Evolutionary conservation across 2,329 filamentous ascomycete species (phyloP).

Genomic region (Xylariaceae sp.): DNA sequence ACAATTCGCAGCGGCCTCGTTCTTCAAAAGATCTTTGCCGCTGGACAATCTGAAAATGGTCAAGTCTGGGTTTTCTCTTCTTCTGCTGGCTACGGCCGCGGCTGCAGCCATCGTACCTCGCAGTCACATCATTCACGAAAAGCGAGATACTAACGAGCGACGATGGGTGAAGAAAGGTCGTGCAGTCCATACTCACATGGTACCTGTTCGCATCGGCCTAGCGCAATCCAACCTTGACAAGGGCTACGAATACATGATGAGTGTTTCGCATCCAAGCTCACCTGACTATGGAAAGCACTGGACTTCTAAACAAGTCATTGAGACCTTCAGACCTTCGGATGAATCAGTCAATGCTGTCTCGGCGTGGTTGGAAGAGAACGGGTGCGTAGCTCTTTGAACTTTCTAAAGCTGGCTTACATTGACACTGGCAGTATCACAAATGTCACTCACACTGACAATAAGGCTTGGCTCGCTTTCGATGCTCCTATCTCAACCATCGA

Average conservation of each 20-base stretch:
- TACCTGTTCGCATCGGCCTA: background rate
- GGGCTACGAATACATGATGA: background rate
- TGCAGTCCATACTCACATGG: background rate
- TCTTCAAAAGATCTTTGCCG: too few species aligned
- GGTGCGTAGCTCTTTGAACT: background rate
- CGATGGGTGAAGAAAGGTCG: background rate
- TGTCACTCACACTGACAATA: background rate
- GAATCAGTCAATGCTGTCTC: background rate
- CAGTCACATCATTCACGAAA: background rate
- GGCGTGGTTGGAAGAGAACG: background rate
- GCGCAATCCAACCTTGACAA: background rate
- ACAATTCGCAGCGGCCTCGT: too few species aligned
- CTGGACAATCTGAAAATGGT: slow-evolving; percentile 7
- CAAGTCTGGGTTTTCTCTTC: background rate
- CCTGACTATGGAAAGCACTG: slow-evolving; percentile 2
- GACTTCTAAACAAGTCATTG: background rate
- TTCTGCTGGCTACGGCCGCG: background rate
- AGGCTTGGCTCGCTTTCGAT: background rate
- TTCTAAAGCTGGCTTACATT: background rate
- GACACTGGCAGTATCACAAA: background rate
- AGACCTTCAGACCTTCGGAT: background rate
- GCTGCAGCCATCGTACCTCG: background rate
- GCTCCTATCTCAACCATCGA: background rate
- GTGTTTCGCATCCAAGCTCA: background rate
- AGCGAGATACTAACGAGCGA: background rate